phyloP scores from a whole-genome alignment of 2,329 filamentous ascomycete species.

The Phyllosticta citriasiana region DNA sequence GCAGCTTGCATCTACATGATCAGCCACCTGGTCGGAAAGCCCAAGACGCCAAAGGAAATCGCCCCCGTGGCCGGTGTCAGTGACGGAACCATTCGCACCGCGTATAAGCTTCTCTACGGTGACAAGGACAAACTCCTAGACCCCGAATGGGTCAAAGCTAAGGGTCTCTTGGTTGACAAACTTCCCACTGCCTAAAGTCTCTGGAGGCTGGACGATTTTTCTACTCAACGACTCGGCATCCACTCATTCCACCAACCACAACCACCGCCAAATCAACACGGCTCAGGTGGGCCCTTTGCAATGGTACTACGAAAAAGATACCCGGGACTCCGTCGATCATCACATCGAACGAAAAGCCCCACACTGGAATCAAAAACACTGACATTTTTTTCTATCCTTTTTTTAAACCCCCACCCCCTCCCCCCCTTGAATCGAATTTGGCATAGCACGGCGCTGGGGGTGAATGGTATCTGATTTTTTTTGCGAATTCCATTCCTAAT shows the following conservation, averaged over 20 bases:
- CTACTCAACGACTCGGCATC: background rate
- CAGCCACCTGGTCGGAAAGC: constrained; percentile 71
- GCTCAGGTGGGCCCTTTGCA: background rate
- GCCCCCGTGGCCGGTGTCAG: constrained; percentile 77
- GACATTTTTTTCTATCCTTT: background rate
- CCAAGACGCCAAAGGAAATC: constrained; percentile 77
- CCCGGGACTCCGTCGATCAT: constrained; percentile 1
- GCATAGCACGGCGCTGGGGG: constrained; percentile 7
- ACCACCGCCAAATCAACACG: background rate
- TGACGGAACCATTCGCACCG: constrained; percentile 92
- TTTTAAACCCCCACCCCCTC: no score
- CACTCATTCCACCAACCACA: background rate
- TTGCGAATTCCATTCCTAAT: background rate
- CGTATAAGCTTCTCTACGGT: constrained; percentile 79
- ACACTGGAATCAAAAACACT: background rate
- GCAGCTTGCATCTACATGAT: constrained; percentile 97
- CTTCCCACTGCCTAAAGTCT: background rate
- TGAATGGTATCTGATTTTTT: background rate
- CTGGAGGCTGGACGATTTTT: background rate
- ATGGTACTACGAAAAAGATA: background rate
- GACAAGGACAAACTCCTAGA: constrained; percentile 59
- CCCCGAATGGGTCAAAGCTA: constrained; percentile 55
- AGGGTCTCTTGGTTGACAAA: constrained; percentile 7
- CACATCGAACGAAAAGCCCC: background rate
- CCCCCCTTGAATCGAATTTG: background rate